Conservation (phyloP, 1,284 basidiomycete genomes). For the Termitomyces sp. region DNA sequence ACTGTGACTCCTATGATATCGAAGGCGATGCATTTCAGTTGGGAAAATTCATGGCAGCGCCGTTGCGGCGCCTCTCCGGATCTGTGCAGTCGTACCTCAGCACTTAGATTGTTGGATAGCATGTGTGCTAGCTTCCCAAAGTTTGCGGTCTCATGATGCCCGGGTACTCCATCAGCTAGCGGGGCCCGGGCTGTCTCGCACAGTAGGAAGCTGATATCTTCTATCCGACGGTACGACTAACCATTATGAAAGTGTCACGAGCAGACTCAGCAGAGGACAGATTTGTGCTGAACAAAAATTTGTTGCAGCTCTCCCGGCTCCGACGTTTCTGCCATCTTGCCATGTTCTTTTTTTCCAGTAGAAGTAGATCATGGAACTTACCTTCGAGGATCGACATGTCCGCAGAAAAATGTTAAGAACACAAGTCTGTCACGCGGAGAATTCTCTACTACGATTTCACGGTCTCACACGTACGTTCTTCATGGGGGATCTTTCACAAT, state of each 20-base stretch:
- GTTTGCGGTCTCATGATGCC: neutral
- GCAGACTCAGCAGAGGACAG: neutral
- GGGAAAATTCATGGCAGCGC: neutral
- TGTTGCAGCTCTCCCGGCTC: too few relatives aligned
- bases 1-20: neutral
- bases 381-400: neutral
- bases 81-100: too few relatives aligned
- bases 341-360: neutral
- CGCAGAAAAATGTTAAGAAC: neutral
- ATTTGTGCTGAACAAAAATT: neutral
- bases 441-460: neutral
- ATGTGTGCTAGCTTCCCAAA: neutral
- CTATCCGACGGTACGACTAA: too few relatives aligned
- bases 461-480: neutral
- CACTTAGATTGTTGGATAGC: neutral
- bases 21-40: neutral
- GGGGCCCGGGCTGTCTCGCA: neutral
- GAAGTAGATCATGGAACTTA: neutral
- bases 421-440: neutral
- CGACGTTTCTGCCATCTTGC: neutral
- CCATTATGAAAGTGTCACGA: neutral
- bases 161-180: neutral
- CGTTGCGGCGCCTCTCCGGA: too few relatives aligned
- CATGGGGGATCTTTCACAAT: too few relatives aligned
- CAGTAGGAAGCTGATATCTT: neutral